Evolutionary conservation across 768 basidiomycete genomes (phyloP), one percentile per base, ranked within the genome.

Genomic region (Rhizopogon vesiculosus): DNA sequence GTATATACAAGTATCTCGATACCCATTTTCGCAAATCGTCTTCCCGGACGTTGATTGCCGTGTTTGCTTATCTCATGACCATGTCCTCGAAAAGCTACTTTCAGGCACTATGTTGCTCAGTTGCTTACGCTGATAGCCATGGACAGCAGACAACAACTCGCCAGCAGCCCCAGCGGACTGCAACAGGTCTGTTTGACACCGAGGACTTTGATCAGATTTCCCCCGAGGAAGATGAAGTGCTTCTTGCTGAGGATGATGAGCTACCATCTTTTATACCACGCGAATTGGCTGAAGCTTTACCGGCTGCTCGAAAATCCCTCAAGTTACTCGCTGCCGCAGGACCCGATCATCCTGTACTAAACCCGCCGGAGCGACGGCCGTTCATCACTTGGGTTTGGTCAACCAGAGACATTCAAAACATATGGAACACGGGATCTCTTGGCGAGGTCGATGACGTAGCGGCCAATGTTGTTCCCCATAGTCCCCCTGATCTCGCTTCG

Each of bases 281-380:
- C 5, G 73, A 73, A 12, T 67, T 87, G 29, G 69, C 79, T 7
- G 73, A 78, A 44, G 74, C 81, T 7, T 69, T 93, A 3, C 78
- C 82, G 12, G 79, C 81, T 3, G 89, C 89, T 1, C 82, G 81
- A 57, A 85, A 81, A 61, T 92, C 91, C 0, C 69, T 93, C 9
- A 74, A 78, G 29, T 69, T 93, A 3, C 75, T 93, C 0, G 76
- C 76, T 46, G 78, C 77, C 9, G 89, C 90, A 3, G 74, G 82
- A 55, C 84, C 88, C 0, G 78, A 83, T 45, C 87, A 91, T 62
- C 76, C 76, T 0, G 66, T 89, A 10, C 69, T 89, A n/a, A 69
- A 56, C 38, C 61, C 61, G 7, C 62, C 69, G 1, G 51, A 56
- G 28, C 55, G 60, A 9, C 63, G 64, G 15, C 58, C 59, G 6